Percentiles rank a stretch among this genome's conserved stretches.
phyloP scores from a whole-genome alignment of 2,329 filamentous ascomycete species.

The Bimuria novae-zelandiae region DNA sequence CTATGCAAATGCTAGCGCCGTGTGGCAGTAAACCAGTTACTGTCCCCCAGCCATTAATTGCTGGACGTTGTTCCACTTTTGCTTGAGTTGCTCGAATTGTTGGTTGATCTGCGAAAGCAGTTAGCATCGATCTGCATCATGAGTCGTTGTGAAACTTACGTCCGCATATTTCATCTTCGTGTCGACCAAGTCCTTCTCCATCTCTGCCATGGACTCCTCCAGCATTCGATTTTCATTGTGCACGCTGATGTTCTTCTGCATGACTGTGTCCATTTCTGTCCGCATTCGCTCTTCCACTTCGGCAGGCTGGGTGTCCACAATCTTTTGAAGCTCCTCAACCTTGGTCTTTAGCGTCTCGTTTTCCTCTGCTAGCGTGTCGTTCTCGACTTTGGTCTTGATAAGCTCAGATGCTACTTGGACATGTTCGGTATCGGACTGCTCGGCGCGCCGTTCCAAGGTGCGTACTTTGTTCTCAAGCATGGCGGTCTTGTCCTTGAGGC shows the following conservation, averaged over 20 bases:
- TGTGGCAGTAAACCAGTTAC: conserved; percentile 19
- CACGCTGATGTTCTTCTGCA: conserved; percentile 89
- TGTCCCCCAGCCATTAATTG: conserved; percentile 46
- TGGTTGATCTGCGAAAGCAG: conserved; percentile 48
- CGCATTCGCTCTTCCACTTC: conserved; percentile 84
- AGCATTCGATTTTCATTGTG: conserved; percentile 89
- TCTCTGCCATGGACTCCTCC: conserved; percentile 87
- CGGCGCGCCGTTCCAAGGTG: conserved; percentile 81
- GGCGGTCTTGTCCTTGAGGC: conserved; percentile 62
- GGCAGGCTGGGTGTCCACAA: conserved; percentile 86
- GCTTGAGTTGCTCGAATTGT: conserved; percentile 54
- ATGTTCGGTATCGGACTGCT: conserved; percentile 88
- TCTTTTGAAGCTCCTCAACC: conserved; percentile 79
- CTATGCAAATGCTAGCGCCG: background rate
- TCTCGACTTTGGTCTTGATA: conserved; percentile 90
- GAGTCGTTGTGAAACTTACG: conserved; percentile 60
- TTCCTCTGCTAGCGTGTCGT: conserved; percentile 84
- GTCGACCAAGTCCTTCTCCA: conserved; percentile 89
- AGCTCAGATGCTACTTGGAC: conserved; percentile 88
- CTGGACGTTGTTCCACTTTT: conserved; percentile 55
- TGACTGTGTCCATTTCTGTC: conserved; percentile 85
- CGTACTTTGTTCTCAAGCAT: conserved; percentile 76
- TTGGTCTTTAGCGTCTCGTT: conserved; percentile 88
- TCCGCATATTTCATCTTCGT: conserved; percentile 96
- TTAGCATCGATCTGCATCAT: conserved; percentile 19